Base-by-base conservation (phyloP, 495 filamentous ascomycete species). In the Oidiodendron maius region DNA sequence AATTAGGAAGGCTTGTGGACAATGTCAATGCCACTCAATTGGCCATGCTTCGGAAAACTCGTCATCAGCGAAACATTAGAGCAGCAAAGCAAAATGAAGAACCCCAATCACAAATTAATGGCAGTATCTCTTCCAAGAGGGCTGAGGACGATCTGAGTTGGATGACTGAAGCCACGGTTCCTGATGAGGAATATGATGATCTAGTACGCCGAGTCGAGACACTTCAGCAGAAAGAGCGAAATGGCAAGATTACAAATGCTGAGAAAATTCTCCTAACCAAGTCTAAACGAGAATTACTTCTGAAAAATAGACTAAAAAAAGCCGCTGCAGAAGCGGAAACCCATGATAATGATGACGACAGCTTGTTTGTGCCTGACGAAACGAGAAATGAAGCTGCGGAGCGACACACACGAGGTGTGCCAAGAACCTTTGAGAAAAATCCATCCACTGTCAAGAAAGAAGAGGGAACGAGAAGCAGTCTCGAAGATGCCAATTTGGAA, bases 101-200 rank as follows among this genome's bases (percentile, higher is more conserved):
- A n/a, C n/a, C n/a, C n/a, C n/a, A n/a, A n/a, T n/a, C n/a, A n/a
- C n/a, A n/a, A n/a, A n/a, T n/a, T n/a, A n/a, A n/a, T n/a, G n/a
- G n/a, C n/a, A n/a, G n/a, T n/a, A n/a, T n/a, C n/a, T n/a, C n/a
- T n/a, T n/a, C n/a, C n/a, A n/a, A n/a, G n/a, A n/a, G n/a, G n/a
- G n/a, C n/a, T n/a, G 17, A 44, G 1, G 51, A 54, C 40, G 51
- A 54, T 24, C n/a, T 48, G 15, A n/a, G 12, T 12, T 54, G 51
- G 51, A 54, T 54, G 51, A 4, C 49, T 11, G 51, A 45, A 1
- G 24, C 23, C 5, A 10, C 10, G 10, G 34, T 26, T 12, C 13
- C 5, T 3, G 49, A 51, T 40, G 23, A 24, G 3, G 41, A 46
- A 12, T 40, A 20, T 12, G 34, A 51, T 4, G 11, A 24, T 2